These are phyloP conservation scores for Candida yuanshanica DNA, from an alignment of 805 yeast genomes.

Conservation along the genomic window DNA sequence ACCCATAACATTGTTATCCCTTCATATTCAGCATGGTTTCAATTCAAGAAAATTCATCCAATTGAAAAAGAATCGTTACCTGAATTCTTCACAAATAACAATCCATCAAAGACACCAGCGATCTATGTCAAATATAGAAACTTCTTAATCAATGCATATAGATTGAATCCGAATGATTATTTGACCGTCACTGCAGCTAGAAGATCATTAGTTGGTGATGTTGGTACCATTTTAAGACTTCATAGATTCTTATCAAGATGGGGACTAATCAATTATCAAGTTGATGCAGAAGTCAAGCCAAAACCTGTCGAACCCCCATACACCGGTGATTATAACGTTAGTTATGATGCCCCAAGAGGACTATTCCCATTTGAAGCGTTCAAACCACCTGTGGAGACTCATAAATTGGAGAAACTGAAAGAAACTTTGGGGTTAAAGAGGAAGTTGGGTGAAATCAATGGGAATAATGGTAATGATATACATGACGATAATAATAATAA, in stretches of 20 bases:
- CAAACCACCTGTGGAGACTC: constrained; percentile 48
- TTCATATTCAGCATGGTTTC: constrained; percentile 84
- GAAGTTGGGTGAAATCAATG: constrained; percentile 9
- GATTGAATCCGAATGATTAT: constrained; percentile 86
- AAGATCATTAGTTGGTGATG: constrained; percentile 87
- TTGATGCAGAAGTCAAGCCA: constrained; percentile 72
- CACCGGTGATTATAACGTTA: constrained; percentile 71
- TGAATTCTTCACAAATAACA: constrained; percentile 73
- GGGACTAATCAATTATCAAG: constrained; percentile 93
- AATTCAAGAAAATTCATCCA: constrained; percentile 61
- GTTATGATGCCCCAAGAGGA: constrained; percentile 87
- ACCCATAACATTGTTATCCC: constrained; percentile 84
- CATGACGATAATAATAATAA: background rate
- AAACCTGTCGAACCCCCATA: constrained; percentile 64
- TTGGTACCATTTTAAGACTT: constrained; percentile 78
- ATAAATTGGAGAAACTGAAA: constrained; percentile 39
- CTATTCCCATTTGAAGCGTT: constrained; percentile 85
- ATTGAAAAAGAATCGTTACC: constrained; percentile 83
- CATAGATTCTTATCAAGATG: constrained; percentile 82
- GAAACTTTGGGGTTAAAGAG: constrained; percentile 23
- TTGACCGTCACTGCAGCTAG: constrained; percentile 87
- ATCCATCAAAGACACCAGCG: constrained; percentile 73
- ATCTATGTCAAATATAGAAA: constrained; percentile 79
- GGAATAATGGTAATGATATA: constrained; percentile 6
- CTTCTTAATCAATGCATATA: constrained; percentile 81